phyloP scores from a whole-genome alignment of 768 basidiomycete genomes.

The Ramaria sp. region DNA sequence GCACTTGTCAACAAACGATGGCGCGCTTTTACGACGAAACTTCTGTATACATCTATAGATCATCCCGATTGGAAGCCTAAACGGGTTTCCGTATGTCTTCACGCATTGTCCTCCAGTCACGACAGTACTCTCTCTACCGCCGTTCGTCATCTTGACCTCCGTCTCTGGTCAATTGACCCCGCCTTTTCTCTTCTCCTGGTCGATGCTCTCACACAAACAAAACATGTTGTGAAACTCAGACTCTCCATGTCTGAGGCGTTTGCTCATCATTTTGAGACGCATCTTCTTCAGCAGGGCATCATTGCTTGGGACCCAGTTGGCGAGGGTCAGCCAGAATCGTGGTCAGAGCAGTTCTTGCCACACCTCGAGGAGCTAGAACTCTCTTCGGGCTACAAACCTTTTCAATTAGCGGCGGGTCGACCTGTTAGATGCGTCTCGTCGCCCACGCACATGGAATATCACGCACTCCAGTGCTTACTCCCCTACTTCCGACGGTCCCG shows the following conservation, averaged over 20 bases:
- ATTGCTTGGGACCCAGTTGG: neutral
- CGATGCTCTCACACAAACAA: constrained; percentile 3
- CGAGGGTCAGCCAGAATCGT: constrained; percentile 1
- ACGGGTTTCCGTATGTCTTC: constrained; percentile 3
- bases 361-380: neutral
- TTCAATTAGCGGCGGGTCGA: constrained; percentile 6
- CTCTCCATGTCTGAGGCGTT: constrained; percentile 7
- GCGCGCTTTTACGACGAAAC: neutral
- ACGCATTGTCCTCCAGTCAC: neutral
- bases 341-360: neutral
- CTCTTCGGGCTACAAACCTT: neutral
- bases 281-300: constrained; percentile 3
- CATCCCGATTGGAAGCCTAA: constrained; percentile 3
- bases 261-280: constrained; percentile 2
- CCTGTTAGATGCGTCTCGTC: constrained; percentile 4
- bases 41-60: constrained; percentile 5
- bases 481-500: constrained; percentile 5
- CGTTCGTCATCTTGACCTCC: constrained; percentile 5
- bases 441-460: constrained; percentile 1
- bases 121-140: neutral
- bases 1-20: neutral
- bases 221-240: neutral
- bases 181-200: constrained; percentile 3
- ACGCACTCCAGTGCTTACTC: neutral
- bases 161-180: constrained; percentile 7